phyloP scores from a whole-genome alignment of 2,329 filamentous ascomycete species.

The Colletotrichum costaricense region DNA sequence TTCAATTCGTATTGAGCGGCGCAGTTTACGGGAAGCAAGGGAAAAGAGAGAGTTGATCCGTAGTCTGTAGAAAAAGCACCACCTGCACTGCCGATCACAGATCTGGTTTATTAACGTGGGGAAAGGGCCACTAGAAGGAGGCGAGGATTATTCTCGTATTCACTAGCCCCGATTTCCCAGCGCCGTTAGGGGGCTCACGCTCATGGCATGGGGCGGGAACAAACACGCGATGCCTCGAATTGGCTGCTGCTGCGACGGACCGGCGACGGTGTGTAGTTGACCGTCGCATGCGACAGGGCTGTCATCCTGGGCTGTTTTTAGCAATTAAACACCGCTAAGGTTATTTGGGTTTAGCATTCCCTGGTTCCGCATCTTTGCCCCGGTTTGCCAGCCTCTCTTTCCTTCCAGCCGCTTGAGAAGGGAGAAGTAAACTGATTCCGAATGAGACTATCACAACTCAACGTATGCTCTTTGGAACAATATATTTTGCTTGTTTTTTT shows the following conservation, averaged over 20 bases:
- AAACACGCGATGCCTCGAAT: conserved; percentile 8
- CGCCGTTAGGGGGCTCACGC: background rate
- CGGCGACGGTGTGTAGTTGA: background rate
- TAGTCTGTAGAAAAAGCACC: conserved; percentile 8
- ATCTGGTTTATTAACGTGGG: conserved; percentile 27
- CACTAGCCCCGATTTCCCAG: conserved; percentile 7
- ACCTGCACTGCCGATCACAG: conserved; percentile 26
- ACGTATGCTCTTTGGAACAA: background rate
- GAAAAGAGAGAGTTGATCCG: background rate
- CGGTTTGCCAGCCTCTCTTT: conserved; percentile 20
- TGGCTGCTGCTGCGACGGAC: conserved; percentile 3
- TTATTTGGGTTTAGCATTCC: background rate
- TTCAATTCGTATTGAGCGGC: conserved; percentile 28
- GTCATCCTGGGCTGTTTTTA: conserved; percentile 29
- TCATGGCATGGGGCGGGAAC: background rate
- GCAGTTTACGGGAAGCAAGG: background rate
- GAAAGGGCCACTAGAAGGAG: conserved; percentile 3
- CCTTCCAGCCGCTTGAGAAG: background rate
- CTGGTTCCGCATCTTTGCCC: conserved; percentile 2
- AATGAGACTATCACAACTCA: background rate
- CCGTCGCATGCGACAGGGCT: background rate
- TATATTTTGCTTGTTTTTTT: background rate
- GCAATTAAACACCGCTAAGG: conserved; percentile 5
- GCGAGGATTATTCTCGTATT: conserved; percentile 31
- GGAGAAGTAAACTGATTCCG: background rate